These are phyloP conservation scores for Candida saitoana DNA, from an alignment of 805 yeast genomes.

Conservation along the genomic window DNA sequence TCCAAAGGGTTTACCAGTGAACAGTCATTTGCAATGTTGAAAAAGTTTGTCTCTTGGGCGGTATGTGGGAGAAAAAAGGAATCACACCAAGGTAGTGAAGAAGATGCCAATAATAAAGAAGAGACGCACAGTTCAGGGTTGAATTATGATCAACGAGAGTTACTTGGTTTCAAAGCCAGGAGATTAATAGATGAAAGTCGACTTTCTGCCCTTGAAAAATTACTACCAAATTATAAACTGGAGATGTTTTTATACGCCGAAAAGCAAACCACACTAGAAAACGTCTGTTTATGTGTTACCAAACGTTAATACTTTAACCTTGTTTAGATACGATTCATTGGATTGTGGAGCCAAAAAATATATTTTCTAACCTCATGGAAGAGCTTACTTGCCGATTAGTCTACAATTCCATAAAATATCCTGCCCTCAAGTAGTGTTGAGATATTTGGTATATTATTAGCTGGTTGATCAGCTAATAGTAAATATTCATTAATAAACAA, in stretches of 20 bases:
- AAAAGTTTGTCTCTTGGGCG: slow-evolving; percentile 83
- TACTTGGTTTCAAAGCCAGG: slow-evolving; percentile 65
- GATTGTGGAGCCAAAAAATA: too few relatives aligned
- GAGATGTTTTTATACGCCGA: slow-evolving; percentile 58
- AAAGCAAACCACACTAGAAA: slow-evolving; percentile 61
- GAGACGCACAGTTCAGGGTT: slow-evolving; percentile 11
- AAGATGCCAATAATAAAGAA: not conserved
- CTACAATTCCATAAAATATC: too few relatives aligned
- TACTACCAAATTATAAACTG: slow-evolving; percentile 37
- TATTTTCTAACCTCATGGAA: too few relatives aligned
- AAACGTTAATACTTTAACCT: slow-evolving; percentile 1
- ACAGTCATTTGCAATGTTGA: slow-evolving; percentile 44
- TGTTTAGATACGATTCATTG: too few relatives aligned
- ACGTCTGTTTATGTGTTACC: slow-evolving; percentile 47
- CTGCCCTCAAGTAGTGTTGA: too few relatives aligned
- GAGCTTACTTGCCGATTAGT: too few relatives aligned
- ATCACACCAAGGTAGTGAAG: slow-evolving; percentile 4
- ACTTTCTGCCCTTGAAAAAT: slow-evolving; percentile 38
- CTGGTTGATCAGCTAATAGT: too few relatives aligned
- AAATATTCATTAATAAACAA: too few relatives aligned
- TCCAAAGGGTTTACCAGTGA: slow-evolving; percentile 27
- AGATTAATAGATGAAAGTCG: slow-evolving; percentile 74
- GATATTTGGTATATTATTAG: too few relatives aligned
- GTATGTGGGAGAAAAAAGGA: slow-evolving; percentile 58
- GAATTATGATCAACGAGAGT: slow-evolving; percentile 45